These are phyloP conservation scores for Starmera stellimalicola DNA, from an alignment of 1,139 yeast species.

Conservation along the genomic window DNA sequence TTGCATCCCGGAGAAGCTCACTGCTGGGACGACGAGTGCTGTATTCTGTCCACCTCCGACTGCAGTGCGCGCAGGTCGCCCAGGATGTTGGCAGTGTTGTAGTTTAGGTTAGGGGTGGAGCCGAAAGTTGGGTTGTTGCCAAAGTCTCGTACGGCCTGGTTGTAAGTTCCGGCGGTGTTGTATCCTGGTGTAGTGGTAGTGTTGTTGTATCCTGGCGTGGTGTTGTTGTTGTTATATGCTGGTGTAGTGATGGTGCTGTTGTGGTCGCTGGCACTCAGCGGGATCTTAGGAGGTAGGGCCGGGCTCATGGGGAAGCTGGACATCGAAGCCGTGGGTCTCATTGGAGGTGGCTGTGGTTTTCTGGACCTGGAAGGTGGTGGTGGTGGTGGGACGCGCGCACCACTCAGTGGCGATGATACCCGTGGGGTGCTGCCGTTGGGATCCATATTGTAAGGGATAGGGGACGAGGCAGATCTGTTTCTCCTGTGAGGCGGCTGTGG, in stretches of 20 bases:
- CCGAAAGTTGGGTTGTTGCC: conserved; percentile 6
- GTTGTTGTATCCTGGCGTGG: no score
- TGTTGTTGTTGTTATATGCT: no score
- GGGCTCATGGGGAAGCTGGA: conserved; percentile 8
- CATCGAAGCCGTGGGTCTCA: conserved; percentile 11
- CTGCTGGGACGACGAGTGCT: conserved; percentile 7
- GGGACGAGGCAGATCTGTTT: conserved; percentile 34
- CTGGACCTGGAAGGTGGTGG: conserved; percentile 17
- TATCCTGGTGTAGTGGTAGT: no score
- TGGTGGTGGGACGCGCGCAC: conserved; percentile 17
- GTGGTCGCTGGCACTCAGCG: conserved; percentile 3
- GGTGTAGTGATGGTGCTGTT: no score
- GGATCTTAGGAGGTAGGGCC: conserved; percentile 11
- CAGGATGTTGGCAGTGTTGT: conserved; percentile 38
- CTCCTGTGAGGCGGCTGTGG: conserved; percentile 35
- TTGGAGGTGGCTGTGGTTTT: conserved; percentile 18
- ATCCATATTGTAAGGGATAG: conserved; percentile 25
- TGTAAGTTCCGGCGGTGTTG: conserved; percentile 1
- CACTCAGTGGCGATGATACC: conserved; percentile 16
- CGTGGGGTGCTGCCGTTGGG: conserved; percentile 7
- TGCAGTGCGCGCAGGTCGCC: conserved; percentile 56
- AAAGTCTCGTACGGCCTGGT: conserved; percentile 9
- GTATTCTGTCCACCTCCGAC: conserved; percentile 48
- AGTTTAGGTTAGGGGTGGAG: conserved; percentile 13
- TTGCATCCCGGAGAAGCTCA: no score